phyloP scores from a whole-genome alignment of 257 asterid genomes.

The Solanum virginianum region DNA sequence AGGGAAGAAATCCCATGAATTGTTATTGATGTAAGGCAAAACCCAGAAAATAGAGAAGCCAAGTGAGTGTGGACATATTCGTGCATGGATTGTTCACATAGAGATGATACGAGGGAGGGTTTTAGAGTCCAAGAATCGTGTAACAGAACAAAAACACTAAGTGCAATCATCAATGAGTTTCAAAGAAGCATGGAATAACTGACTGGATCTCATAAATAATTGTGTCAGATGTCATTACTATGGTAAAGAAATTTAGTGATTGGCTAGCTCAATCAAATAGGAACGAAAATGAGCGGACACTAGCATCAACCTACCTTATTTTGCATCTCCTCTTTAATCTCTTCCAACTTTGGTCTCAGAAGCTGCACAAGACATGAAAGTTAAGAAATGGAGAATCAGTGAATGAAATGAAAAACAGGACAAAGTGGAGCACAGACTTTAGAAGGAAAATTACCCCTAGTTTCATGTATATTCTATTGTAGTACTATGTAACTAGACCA shows the following conservation, averaged over 20 bases:
- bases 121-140: not conserved
- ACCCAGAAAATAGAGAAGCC: not conserved
- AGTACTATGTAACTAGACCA: not conserved
- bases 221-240: not conserved
- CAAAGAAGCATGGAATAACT: not conserved
- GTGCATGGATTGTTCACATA: not conserved
- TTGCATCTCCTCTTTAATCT: slow-evolving; percentile 62
- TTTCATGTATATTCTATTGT: not conserved
- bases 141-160: not conserved
- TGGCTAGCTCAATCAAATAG: not conserved
- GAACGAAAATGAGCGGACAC: slow-evolving; percentile 4
- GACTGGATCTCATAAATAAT: not conserved
- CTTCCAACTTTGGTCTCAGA: slow-evolving; percentile 62
- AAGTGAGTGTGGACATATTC: not conserved
- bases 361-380: slow-evolving; percentile 45
- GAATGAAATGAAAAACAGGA: not conserved
- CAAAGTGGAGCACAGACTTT: not conserved
- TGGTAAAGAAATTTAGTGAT: not conserved
- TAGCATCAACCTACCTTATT: slow-evolving; percentile 34
- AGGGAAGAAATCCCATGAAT: not conserved
- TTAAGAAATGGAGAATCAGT: not conserved
- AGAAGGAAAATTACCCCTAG: not conserved
- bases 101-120: not conserved
- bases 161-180: not conserved
- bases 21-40: not conserved